These are phyloP conservation scores for Royoungia palumana DNA, from an alignment of 768 basidiomycete genomes.

Conservation along the genomic window DNA sequence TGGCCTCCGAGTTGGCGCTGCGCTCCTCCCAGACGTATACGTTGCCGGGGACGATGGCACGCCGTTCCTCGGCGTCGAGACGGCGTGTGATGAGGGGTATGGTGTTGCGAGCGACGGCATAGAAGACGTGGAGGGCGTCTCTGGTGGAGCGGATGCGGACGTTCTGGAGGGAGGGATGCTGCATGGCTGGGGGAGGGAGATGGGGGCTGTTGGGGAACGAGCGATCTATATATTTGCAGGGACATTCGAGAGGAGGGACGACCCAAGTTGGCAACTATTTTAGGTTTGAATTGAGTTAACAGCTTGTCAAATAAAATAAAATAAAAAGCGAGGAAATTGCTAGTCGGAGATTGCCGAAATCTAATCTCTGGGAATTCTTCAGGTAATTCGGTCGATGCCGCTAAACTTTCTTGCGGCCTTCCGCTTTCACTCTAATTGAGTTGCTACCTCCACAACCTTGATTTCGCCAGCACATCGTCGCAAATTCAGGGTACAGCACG, in stretches of 20 bases:
- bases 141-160: constrained; percentile 75
- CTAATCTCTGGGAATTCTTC: constrained; percentile 27
- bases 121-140: constrained; percentile 80
- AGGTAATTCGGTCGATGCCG: constrained; percentile 21
- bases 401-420: constrained; percentile 23
- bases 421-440: constrained; percentile 29
- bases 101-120: constrained; percentile 64
- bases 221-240: constrained; percentile 35
- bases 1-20: constrained; percentile 75
- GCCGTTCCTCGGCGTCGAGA: constrained; percentile 78
- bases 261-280: constrained; percentile 38
- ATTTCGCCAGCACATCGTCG: constrained; percentile 13
- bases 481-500: constrained; percentile 29
- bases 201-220: constrained; percentile 16
- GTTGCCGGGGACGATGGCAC: constrained; percentile 69
- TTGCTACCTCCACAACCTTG: constrained; percentile 4
- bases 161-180: constrained; percentile 70
- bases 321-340: no score
- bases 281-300: constrained; percentile 60
- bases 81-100: constrained; percentile 78
- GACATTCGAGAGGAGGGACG: constrained; percentile 18
- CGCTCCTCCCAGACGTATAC: constrained; percentile 91
- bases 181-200: constrained; percentile 44
- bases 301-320: neutral
- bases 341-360: constrained; percentile 7